Conservation (phyloP, 371 early-diverging fungal genomes). For the Mucor lusitanicus region DNA sequence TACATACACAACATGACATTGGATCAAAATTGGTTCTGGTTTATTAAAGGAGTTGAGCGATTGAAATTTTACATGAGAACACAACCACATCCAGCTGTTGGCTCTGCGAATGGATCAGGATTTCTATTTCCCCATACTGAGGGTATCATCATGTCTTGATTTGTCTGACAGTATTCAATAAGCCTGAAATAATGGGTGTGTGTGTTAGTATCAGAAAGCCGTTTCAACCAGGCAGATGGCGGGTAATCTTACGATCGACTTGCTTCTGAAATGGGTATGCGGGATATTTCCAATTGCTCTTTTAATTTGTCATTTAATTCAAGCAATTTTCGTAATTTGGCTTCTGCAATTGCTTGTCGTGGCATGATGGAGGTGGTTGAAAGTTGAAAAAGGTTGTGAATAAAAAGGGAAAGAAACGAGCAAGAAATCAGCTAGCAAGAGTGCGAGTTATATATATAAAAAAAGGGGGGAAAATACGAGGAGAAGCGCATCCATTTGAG, state of each 20-base stretch:
- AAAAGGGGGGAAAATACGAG: neutral
- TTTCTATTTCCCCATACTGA: constrained; percentile 46
- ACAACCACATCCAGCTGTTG: constrained; percentile 45
- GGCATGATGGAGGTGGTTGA: constrained; percentile 16
- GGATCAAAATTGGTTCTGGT: neutral
- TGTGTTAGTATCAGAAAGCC: neutral
- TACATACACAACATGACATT: neutral
- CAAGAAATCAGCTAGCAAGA: neutral
- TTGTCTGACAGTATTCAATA: constrained; percentile 52
- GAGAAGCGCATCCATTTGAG: neutral
- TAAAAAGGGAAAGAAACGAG: neutral
- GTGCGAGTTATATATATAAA: neutral
- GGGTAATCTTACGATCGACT: constrained; percentile 46
- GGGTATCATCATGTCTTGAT: constrained; percentile 47
- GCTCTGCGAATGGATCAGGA: constrained; percentile 51
- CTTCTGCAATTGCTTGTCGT: constrained; percentile 37
- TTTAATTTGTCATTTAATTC: constrained; percentile 50
- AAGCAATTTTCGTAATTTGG: constrained; percentile 45
- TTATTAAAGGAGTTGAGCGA: neutral
- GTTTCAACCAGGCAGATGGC: too few relatives aligned
- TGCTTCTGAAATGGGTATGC: constrained; percentile 51
- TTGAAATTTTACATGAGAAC: constrained; percentile 31
- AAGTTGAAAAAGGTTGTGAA: neutral
- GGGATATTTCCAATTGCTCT: constrained; percentile 49
- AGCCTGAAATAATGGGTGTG: constrained; percentile 19